Percentiles rank a stretch among this genome's conserved stretches.
These are phyloP conservation scores for Fragilaria crotonensis DNA, from an alignment of 108 stramenopile genomes.

Conservation along the genomic window DNA sequence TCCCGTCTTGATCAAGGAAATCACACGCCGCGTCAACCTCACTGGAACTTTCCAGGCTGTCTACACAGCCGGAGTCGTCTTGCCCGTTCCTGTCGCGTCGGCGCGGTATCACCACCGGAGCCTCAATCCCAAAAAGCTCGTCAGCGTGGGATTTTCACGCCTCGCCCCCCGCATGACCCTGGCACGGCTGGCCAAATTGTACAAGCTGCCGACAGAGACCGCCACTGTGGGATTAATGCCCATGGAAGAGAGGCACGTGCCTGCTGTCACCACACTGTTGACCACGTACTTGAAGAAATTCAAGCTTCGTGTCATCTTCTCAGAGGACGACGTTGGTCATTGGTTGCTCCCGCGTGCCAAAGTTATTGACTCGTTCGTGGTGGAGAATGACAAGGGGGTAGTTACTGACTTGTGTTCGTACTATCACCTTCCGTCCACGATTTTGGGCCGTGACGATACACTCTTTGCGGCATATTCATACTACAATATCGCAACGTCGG, in stretches of 20 bases:
- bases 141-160: constrained; percentile 90
- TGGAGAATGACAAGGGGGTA: constrained; percentile 40
- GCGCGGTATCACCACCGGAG: constrained; percentile 94
- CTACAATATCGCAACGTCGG: constrained; percentile 95
- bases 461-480: constrained; percentile 94
- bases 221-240: constrained; percentile 41
- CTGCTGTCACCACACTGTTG: constrained; percentile 69
- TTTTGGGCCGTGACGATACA: constrained; percentile 74
- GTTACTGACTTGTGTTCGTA: constrained; percentile 88
- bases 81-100: constrained; percentile 89
- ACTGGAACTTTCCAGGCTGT: constrained; percentile 94
- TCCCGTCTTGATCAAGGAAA: constrained; percentile 98
- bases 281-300: constrained; percentile 76
- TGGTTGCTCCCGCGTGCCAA: constrained; percentile 90
- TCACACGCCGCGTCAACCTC: constrained; percentile 94
- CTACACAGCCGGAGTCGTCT: constrained; percentile 96
- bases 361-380: constrained; percentile 91
- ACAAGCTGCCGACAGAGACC: constrained; percentile 65
- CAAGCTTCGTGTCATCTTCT: constrained; percentile 70
- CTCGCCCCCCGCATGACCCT: constrained; percentile 88
- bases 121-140: constrained; percentile 93
- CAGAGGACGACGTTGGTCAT: constrained; percentile 87
- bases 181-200: constrained; percentile 86
- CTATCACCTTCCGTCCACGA: constrained; percentile 92
- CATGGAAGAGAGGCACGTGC: constrained; percentile 80